Conservation (phyloP, 2,329 filamentous ascomycete species). For the Aureobasidium sp. region DNA sequence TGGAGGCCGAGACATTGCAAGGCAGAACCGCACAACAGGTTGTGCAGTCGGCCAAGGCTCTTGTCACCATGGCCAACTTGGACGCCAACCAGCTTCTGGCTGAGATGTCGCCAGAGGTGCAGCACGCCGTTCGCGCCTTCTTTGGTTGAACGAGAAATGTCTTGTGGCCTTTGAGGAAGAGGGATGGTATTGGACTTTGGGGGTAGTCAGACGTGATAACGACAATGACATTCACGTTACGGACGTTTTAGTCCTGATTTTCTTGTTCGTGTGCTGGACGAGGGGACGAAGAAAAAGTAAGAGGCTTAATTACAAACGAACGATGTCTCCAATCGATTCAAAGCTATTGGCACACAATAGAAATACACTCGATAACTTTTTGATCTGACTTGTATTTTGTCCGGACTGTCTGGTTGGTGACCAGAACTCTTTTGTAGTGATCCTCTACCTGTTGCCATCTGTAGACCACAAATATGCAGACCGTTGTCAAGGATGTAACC, state of each 20-base stretch:
- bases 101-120: conserved; percentile 69
- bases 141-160: conserved; percentile 24
- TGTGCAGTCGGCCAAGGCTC: conserved; percentile 65
- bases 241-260: not conserved
- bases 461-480: not conserved
- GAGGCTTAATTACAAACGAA: not conserved
- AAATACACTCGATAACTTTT: not conserved
- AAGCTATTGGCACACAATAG: not conserved
- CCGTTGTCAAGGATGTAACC: not conserved
- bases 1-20: conserved; percentile 84
- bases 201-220: not conserved
- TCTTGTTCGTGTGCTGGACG: not conserved
- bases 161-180: not conserved
- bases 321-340: not conserved
- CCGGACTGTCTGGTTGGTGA: not conserved
- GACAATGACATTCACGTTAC: not conserved
- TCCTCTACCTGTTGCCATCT: not conserved
- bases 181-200: not conserved
- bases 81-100: conserved; percentile 69
- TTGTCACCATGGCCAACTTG: conserved; percentile 65
- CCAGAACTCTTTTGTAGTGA: not conserved
- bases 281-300: not conserved
- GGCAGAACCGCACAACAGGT: conserved; percentile 73
- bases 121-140: conserved; percentile 47
- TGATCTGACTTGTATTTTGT: not conserved